Conservation (phyloP, 345 rosid species). For the Carallia pectinifolia region DNA sequence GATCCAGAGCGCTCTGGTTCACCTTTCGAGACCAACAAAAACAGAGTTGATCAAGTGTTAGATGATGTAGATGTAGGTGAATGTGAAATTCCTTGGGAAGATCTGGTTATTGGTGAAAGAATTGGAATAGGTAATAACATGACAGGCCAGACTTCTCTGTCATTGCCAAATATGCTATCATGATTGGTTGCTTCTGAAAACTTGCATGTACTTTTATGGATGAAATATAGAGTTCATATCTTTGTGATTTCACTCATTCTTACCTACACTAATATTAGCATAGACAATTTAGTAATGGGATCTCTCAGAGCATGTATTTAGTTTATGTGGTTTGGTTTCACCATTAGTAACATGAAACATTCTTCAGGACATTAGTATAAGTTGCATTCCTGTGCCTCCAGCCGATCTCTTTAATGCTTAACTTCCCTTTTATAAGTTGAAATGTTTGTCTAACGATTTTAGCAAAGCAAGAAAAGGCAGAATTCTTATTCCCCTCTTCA, state of each 20-base stretch:
- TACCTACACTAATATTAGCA: too few species aligned
- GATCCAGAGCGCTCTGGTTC: slow-evolving; percentile 50
- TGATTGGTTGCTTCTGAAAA: not conserved
- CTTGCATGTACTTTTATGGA: not conserved
- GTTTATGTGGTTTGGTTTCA: too few species aligned
- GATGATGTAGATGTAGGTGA: slow-evolving; percentile 94
- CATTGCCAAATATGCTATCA: slow-evolving; percentile 11
- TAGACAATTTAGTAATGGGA: too few species aligned
- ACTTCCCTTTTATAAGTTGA: not conserved
- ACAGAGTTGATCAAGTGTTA: slow-evolving; percentile 61
- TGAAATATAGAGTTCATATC: not conserved
- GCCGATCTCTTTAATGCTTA: not conserved
- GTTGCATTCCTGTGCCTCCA: not conserved
- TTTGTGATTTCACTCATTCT: too few species aligned
- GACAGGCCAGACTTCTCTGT: not conserved
- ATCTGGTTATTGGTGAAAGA: slow-evolving; percentile 91
- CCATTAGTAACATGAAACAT: too few species aligned
- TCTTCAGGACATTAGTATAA: not conserved
- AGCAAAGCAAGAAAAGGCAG: not conserved
- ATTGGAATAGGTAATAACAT: slow-evolving; percentile 84
- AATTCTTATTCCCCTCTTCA: not conserved
- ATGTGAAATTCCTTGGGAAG: slow-evolving; percentile 97
- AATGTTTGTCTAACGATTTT: not conserved
- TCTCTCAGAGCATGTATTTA: not conserved
- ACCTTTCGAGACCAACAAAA: slow-evolving; percentile 18